Conservation (phyloP, 2,329 filamentous ascomycete genomes). For the Capronia coronata region DNA sequence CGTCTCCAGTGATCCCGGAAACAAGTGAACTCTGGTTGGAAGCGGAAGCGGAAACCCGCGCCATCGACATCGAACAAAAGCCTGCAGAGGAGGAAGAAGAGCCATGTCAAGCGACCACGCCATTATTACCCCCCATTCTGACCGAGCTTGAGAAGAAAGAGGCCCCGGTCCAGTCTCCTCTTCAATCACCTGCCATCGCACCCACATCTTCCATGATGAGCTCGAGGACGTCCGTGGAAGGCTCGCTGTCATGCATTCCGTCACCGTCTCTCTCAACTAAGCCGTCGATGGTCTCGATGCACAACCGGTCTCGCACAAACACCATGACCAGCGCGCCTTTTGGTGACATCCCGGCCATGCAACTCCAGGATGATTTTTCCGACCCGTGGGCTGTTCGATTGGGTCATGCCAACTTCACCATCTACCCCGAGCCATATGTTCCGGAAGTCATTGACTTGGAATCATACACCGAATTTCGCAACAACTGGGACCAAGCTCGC, state of each 20-base stretch:
- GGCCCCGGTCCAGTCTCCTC: constrained; percentile 64
- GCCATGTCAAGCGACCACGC: constrained; percentile 67
- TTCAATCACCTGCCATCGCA: constrained; percentile 76
- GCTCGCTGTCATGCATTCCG: constrained; percentile 45
- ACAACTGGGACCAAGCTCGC: constrained; percentile 76
- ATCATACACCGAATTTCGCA: constrained; percentile 58
- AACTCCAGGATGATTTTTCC: constrained; percentile 54
- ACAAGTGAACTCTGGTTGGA: constrained; percentile 52
- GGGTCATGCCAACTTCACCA: constrained; percentile 90
- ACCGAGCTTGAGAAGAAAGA: constrained; percentile 49
- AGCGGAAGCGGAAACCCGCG: constrained; percentile 42
- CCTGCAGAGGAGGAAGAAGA: constrained; percentile 49
- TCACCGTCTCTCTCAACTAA: constrained; percentile 71
- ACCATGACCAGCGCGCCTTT: constrained; percentile 47
- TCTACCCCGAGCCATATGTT: constrained; percentile 72
- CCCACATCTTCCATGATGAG: constrained; percentile 45
- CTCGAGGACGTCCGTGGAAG: constrained; percentile 44
- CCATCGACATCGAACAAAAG: constrained; percentile 50
- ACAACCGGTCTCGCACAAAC: constrained; percentile 41
- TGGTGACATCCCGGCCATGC: constrained; percentile 56
- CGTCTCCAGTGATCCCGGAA: constrained; percentile 58
- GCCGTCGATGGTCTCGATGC: constrained; percentile 71
- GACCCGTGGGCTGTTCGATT: constrained; percentile 81
- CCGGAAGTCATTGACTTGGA: constrained; percentile 57
- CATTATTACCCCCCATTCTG: constrained; percentile 75